Evolutionary conservation across 495 filamentous ascomycete genomes (phyloP).

Genomic region (Aspergillus funiculosus): DNA sequence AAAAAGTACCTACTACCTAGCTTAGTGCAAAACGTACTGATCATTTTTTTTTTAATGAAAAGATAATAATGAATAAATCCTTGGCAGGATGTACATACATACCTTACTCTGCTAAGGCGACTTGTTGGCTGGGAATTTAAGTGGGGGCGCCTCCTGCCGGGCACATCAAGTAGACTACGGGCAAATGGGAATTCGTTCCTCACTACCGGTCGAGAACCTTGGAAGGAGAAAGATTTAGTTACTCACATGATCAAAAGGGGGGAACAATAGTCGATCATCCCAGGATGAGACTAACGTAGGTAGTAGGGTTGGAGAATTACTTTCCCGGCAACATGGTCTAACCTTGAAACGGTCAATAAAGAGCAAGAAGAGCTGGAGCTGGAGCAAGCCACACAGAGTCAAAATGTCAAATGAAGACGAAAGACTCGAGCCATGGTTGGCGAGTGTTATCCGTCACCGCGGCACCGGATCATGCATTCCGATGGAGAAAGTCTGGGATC

Average conservation of each 20-base stretch:
- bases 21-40: too few species aligned
- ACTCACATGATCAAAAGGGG: slow-evolving; percentile 33
- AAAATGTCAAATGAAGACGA: slow-evolving; percentile 9
- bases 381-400: slow-evolving; percentile 9
- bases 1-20: too few species aligned
- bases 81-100: too few species aligned
- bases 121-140: slow-evolving; percentile 4
- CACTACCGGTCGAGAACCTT: slow-evolving; percentile 10
- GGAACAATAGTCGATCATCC: slow-evolving; percentile 4
- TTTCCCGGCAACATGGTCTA: neutral
- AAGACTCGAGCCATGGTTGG: slow-evolving; percentile 18
- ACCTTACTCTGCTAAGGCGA: too few species aligned
- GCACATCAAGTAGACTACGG: too few species aligned
- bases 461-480: slow-evolving; percentile 37
- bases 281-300: neutral
- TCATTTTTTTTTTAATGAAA: too few species aligned
- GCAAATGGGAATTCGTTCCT: slow-evolving; percentile 15
- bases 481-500: slow-evolving; percentile 14
- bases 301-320: neutral
- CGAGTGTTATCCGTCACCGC: slow-evolving; percentile 36
- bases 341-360: slow-evolving; percentile 1
- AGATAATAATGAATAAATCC: too few species aligned
- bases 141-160: neutral
- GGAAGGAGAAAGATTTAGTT: slow-evolving; percentile 14
- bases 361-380: neutral